phyloP scores from a whole-genome alignment of 2,329 filamentous ascomycete genomes.

The Xylariales sp. region DNA sequence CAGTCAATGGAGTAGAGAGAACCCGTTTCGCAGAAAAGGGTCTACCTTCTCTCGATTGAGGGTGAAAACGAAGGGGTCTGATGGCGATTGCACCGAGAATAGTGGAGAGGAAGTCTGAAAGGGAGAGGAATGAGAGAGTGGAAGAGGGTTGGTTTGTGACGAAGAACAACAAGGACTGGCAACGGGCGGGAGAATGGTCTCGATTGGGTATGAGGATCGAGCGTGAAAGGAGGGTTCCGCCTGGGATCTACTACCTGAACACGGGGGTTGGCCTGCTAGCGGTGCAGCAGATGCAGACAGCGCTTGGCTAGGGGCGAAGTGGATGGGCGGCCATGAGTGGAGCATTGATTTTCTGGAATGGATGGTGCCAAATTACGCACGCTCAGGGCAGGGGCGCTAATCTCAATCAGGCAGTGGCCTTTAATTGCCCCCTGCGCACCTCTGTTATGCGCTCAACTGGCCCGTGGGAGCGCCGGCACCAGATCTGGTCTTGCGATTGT shows the following conservation, averaged over 20 bases:
- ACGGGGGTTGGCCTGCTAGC: constrained; percentile 7
- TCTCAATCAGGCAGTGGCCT: background rate
- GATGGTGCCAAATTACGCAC: constrained; percentile 6
- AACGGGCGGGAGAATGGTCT: no score
- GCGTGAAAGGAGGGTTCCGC: background rate
- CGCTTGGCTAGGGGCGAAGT: background rate
- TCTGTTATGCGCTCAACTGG: constrained; percentile 1
- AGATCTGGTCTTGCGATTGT: no score
- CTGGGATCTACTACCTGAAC: constrained; percentile 3
- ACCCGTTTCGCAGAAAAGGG: constrained; percentile 12
- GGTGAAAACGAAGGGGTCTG: constrained; percentile 5
- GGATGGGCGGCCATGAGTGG: background rate
- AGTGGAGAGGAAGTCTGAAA: constrained; percentile 5
- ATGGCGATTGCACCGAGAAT: constrained; percentile 5
- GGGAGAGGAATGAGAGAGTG: constrained; percentile 5
- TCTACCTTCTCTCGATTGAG: constrained; percentile 1
- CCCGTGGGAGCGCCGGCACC: no score
- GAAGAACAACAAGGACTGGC: no score
- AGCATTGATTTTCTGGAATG: constrained; percentile 2
- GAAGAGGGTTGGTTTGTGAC: background rate
- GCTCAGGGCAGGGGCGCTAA: background rate
- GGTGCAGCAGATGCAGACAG: no score
- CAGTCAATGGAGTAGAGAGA: background rate
- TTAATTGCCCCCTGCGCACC: constrained; percentile 2
- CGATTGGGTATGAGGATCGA: no score